These are phyloP conservation scores for Helichrysum umbraculigerum DNA, from an alignment of 129 eudicot species.

Conservation along the genomic window DNA sequence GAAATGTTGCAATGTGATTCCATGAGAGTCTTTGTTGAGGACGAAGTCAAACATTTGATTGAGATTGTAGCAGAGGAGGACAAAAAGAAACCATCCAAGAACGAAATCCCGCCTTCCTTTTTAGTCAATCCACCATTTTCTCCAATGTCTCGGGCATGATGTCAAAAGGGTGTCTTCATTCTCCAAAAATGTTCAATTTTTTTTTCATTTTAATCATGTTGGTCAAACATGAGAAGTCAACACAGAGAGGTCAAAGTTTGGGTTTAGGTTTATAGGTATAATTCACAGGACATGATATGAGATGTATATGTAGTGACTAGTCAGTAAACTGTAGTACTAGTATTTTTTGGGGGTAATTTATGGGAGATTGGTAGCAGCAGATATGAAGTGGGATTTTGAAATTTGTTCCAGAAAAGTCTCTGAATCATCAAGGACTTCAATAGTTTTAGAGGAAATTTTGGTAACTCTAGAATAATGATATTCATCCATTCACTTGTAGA, in stretches of 20 bases:
- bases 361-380: background rate
- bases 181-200: conserved; percentile 7
- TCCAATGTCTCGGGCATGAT: conserved; percentile 75
- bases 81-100: conserved; percentile 42
- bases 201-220: conserved; percentile 6
- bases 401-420: background rate
- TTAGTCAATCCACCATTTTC: conserved; percentile 88
- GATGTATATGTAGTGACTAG: conserved; percentile 27
- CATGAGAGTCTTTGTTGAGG: conserved; percentile 62
- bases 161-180: conserved; percentile 18
- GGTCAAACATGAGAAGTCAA: background rate
- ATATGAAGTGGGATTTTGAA: conserved; percentile 11
- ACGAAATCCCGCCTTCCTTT: conserved; percentile 54
- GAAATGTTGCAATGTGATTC: conserved; percentile 62
- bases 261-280: conserved; percentile 20
- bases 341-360: conserved; percentile 3
- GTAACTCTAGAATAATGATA: conserved; percentile 28
- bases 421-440: conserved; percentile 12
- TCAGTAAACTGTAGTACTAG: conserved; percentile 32
- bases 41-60: conserved; percentile 61
- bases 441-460: conserved; percentile 29
- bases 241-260: background rate
- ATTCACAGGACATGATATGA: background rate
- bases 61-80: conserved; percentile 66
- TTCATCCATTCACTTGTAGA: conserved; percentile 19